Evolutionary conservation across 148 eudicot genomes (phyloP), one percentile per base, ranked within the genome.

Genomic region (Camellia japonica): DNA sequence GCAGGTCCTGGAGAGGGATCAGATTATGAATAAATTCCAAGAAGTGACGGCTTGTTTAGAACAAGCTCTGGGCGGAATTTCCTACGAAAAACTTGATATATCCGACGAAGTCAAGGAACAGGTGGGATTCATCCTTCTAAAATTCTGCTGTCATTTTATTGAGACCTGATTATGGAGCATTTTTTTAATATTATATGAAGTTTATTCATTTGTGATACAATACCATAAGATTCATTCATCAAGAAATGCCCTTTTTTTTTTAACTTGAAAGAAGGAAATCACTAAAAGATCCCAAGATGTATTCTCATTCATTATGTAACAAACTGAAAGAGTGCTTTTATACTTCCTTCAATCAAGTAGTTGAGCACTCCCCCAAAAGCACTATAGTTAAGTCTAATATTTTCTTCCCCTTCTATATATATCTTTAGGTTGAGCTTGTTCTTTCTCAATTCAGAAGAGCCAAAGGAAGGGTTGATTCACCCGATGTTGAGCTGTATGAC

Each of bases 51-150:
- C 96, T 73, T 79, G 78, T 46, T 85, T 95, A 86, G 98, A 95
- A 88, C 91, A 86, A 83, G 94, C 93, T 85, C 80, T 95, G 69
- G 86, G 81, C 84, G 90, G 84, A 65, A 86, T 93, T 81, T 83
- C 87, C 78, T 87, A 80, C 41, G 94, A 90, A 66, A 86, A 85
- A 43, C 97, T 95, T 83, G 97, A 92, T 82, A 91, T 95, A 56
- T 90, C 98, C 13, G 98, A 95, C 71, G 98, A 95, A 91, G 90
- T 95, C 65, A 93, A 91, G 83, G 98, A 95, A 80, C 98, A 95
- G 97, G 98, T 95, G 71, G 56, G 52, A 74, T 41, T 78, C 66
- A 75, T 65, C 11, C 13, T 56, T 63, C 7, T 4, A 77, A 77
- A 49, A 8, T 38, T 51, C 44, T 12, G 6, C 44, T 52, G 8